Evolutionary conservation across 306 rosid genomes (phyloP), one percentile per base, ranked within the genome.

Genomic region (Lotus japonicus): DNA sequence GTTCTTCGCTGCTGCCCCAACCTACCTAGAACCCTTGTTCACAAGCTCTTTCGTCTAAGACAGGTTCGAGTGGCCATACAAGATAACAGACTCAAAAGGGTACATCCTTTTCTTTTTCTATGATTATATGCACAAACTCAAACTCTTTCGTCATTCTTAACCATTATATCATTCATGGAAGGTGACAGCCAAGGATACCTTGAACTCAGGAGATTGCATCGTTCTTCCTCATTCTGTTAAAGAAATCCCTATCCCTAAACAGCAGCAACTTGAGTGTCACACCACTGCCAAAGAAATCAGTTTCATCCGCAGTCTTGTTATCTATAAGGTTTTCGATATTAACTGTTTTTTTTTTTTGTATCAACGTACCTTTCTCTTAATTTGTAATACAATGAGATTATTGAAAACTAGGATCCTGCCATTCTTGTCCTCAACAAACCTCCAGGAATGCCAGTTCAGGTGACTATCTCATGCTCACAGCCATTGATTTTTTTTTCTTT

Each of bases 391-490:
- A 26, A 3, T 26, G 31, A 26, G 31, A n/a, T 42, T 0, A 31
- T 50, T 70, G 43, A 65, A 68, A 55, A 43, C 66, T 61, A 87
- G 96, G 98, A 94, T 85, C 87, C 95, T 14, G 85, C 91, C 14
- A 86, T 77, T 68, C 72, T 90, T 48, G 95, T 85, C 50, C 75
- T 88, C 77, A 90, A 90, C 68, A 94, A 94, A 84, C 97, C 98
- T 69, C 89, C 97, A 8, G 97, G 97, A 71, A 73, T 94, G 95
- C 88, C 95, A 3, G 98, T 88, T 21, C 97, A 92, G 92, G 98
- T 92, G 64, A 64, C 74, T 49, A 7, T 18, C 35, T 42, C 39
- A 65, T 67, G 44, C 50, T 16, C 19, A 23, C 7, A 21, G 31
- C 36, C 36, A 31, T 31, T 5, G 1, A 21, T 31, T 31, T 6